Percentiles rank a stretch among this genome's conserved stretches.
phyloP scores from a whole-genome alignment of 106 monocot genomes.

The Platanthera guangdongensis region DNA sequence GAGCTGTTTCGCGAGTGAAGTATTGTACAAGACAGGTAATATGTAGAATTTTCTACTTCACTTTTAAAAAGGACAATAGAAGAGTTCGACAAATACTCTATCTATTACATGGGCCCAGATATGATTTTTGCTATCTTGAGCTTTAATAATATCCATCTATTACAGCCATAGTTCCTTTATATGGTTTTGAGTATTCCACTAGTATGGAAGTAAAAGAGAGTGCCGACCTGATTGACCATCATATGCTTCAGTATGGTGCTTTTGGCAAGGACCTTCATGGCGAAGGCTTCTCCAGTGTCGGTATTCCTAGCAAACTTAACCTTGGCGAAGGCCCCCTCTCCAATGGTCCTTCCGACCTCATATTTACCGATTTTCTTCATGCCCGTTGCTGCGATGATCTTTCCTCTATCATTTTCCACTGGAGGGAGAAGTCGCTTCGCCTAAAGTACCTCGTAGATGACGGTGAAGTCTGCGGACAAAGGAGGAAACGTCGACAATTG shows the following conservation, averaged over 20 bases:
- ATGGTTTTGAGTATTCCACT: too few relatives aligned
- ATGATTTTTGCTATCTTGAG: too few relatives aligned
- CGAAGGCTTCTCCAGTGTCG: conserved; percentile 57
- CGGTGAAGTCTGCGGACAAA: background rate
- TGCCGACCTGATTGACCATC: conserved; percentile 72
- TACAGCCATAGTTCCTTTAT: too few relatives aligned
- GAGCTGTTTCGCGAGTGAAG: too few relatives aligned
- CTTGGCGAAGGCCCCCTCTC: conserved; percentile 89
- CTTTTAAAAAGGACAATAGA: too few relatives aligned
- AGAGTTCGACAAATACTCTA: too few relatives aligned
- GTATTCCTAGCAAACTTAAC: conserved; percentile 79
- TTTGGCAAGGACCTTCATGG: conserved; percentile 72
- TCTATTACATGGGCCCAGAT: too few relatives aligned
- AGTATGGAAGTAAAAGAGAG: background rate
- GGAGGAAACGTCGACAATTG: background rate
- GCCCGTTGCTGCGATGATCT: conserved; percentile 10
- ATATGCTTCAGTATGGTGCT: conserved; percentile 63
- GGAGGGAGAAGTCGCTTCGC: background rate
- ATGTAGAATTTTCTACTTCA: too few relatives aligned
- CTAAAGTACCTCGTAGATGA: background rate
- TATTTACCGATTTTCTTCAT: conserved; percentile 78
- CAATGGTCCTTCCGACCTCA: conserved; percentile 82
- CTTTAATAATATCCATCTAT: too few relatives aligned
- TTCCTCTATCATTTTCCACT: background rate
- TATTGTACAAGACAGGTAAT: too few relatives aligned